A percentile compares a stretch with the other conserved stretches of the same genome.
These are phyloP conservation scores for Lactarius tabidus DNA, from an alignment of 768 basidiomycete species.

Conservation along the genomic window DNA sequence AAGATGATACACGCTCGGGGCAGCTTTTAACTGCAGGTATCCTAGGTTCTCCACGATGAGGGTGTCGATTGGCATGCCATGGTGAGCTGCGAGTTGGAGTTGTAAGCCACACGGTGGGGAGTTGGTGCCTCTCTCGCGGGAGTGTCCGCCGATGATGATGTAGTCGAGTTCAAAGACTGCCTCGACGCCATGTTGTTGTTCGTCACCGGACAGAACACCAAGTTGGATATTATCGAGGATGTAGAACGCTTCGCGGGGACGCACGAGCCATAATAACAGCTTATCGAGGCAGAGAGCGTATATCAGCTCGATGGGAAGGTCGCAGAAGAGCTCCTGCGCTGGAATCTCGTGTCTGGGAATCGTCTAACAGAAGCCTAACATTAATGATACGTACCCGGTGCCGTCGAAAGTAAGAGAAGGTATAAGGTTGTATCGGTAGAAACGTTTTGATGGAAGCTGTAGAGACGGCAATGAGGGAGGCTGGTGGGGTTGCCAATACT, in stretches of 20 bases:
- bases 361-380: neutral
- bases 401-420: slow-evolving; percentile 59
- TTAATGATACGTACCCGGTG: slow-evolving; percentile 54
- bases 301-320: slow-evolving; percentile 80
- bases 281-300: slow-evolving; percentile 94
- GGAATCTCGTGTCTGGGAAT: slow-evolving; percentile 52
- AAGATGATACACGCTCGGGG: no score
- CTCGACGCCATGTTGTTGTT: slow-evolving; percentile 52
- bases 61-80: slow-evolving; percentile 61
- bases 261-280: slow-evolving; percentile 87
- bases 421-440: slow-evolving; percentile 77
- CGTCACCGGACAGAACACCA: slow-evolving; percentile 52
- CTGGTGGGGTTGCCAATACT: neutral
- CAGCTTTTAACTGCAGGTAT: no score
- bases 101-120: slow-evolving; percentile 94
- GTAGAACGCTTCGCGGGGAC: slow-evolving; percentile 81
- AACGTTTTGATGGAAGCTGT: no score
- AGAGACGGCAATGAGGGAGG: slow-evolving; percentile 33
- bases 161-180: slow-evolving; percentile 87
- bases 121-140: slow-evolving; percentile 67
- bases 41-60: slow-evolving; percentile 93
- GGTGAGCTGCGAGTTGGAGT: slow-evolving; percentile 62
- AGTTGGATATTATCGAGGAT: slow-evolving; percentile 97
- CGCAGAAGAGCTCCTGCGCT: slow-evolving; percentile 58
- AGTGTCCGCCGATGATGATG: slow-evolving; percentile 92